A percentile compares a stretch with the other conserved stretches of the same genome.
These are phyloP conservation scores for Fusarium penzigii DNA, from an alignment of 2,329 filamentous ascomycete species.

Conservation along the genomic window DNA sequence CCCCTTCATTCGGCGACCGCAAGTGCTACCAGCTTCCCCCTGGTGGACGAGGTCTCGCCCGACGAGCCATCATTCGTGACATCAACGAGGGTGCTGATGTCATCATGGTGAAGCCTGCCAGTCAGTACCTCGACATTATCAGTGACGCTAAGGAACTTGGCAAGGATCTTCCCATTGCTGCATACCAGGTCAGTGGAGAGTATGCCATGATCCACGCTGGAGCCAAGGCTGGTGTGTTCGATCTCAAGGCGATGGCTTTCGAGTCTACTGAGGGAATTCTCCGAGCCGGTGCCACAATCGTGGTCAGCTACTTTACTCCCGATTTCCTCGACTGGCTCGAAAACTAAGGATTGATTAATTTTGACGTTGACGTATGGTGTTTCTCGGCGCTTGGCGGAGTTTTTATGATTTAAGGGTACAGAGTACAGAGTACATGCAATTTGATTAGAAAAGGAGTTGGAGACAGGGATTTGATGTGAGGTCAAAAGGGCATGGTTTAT, in stretches of 20 bases:
- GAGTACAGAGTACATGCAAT: neutral
- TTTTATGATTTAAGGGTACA: slow-evolving; percentile 13
- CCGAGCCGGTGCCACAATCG: slow-evolving; percentile 87
- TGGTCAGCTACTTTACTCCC: slow-evolving; percentile 93
- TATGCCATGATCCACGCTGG: slow-evolving; percentile 97
- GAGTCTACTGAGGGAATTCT: slow-evolving; percentile 93
- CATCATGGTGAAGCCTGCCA: slow-evolving; percentile 98
- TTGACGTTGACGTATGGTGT: slow-evolving; percentile 4
- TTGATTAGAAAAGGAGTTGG: slow-evolving; percentile 10
- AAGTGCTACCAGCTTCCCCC: slow-evolving; percentile 96
- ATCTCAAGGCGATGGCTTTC: slow-evolving; percentile 90
- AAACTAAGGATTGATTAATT: slow-evolving; percentile 37
- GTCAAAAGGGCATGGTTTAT: neutral
- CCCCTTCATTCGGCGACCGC: slow-evolving; percentile 89
- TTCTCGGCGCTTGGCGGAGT: slow-evolving; percentile 7
- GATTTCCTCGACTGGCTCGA: slow-evolving; percentile 71
- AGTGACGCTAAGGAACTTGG: slow-evolving; percentile 94
- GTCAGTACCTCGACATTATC: slow-evolving; percentile 96
- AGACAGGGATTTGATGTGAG: slow-evolving; percentile 3
- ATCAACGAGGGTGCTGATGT: slow-evolving; percentile 94
- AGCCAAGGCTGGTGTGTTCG: slow-evolving; percentile 94
- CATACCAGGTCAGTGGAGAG: slow-evolving; percentile 96
- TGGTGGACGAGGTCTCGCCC: slow-evolving; percentile 85
- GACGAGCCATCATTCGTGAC: slow-evolving; percentile 86
- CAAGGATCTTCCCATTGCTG: slow-evolving; percentile 86